Evolutionary conservation across 257 asterid species (phyloP).

Genomic region (Petrea volubilis): DNA sequence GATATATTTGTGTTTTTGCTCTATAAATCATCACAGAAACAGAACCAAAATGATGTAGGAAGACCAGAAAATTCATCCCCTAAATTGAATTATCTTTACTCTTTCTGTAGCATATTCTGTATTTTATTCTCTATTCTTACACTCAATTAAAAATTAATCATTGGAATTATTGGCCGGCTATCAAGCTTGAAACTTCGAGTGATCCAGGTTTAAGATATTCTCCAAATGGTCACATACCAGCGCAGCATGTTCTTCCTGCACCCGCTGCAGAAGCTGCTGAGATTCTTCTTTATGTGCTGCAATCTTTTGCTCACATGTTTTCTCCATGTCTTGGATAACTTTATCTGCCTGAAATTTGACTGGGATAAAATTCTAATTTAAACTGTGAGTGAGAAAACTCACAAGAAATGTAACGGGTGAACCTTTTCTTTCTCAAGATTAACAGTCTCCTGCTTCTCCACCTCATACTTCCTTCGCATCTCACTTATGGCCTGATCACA

Average conservation of each 20-base stretch:
- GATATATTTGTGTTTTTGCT: neutral
- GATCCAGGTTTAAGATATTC: constrained; percentile 20
- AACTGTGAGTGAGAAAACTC: constrained; percentile 9
- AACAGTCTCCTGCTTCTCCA: constrained; percentile 77
- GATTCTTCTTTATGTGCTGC: constrained; percentile 73
- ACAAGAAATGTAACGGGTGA: constrained; percentile 18
- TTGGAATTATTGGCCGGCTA: neutral
- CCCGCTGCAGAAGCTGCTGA: constrained; percentile 51
- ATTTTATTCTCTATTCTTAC: neutral
- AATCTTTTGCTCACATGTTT: constrained; percentile 57
- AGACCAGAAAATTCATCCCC: constrained; percentile 16
- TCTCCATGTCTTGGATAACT: constrained; percentile 62
- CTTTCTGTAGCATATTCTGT: neutral
- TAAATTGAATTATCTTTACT: neutral
- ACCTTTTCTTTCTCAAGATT: constrained; percentile 91
- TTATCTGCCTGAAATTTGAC: constrained; percentile 66
- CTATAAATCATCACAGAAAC: constrained; percentile 2
- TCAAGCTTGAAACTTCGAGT: constrained; percentile 13
- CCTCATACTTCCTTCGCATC: constrained; percentile 79
- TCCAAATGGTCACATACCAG: constrained; percentile 47
- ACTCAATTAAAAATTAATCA: neutral
- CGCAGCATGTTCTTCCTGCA: constrained; percentile 83
- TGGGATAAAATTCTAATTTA: constrained; percentile 24
- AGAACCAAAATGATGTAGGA: constrained; percentile 17
- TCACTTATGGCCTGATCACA: constrained; percentile 84